Percentiles rank a stretch among this genome's conserved stretches.
Evolutionary conservation across 805 yeast genomes (phyloP).

Genomic region (Nematodospora valgi): DNA sequence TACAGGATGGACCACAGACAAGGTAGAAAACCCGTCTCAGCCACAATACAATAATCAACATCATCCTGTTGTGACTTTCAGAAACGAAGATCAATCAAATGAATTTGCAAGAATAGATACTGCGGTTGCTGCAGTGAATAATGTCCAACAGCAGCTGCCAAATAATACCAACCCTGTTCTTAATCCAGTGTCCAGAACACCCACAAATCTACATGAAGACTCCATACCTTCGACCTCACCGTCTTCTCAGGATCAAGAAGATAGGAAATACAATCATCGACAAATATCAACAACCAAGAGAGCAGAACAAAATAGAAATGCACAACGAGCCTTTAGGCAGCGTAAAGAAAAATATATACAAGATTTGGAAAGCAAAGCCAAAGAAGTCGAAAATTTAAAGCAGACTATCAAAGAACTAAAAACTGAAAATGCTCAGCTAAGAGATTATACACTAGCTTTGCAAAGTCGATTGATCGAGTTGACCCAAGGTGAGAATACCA

Average conservation of each 20-base stretch:
- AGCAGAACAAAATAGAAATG: slow-evolving; percentile 88
- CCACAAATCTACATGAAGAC: slow-evolving; percentile 4
- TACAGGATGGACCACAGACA: neutral
- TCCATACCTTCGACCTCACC: neutral
- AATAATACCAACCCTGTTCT: too few species aligned
- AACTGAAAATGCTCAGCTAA: slow-evolving; percentile 65
- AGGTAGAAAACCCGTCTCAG: neutral
- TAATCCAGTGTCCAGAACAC: too few species aligned
- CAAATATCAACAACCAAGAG: slow-evolving; percentile 67
- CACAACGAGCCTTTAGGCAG: slow-evolving; percentile 87
- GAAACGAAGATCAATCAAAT: slow-evolving; percentile 2
- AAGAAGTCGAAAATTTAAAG: slow-evolving; percentile 58
- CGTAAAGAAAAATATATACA: slow-evolving; percentile 78
- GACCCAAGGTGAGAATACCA: too few species aligned
- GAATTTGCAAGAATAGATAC: slow-evolving; percentile 23
- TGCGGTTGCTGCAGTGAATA: slow-evolving; percentile 22
- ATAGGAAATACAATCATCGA: slow-evolving; percentile 15
- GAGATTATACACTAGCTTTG: slow-evolving; percentile 68
- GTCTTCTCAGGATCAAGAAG: neutral
- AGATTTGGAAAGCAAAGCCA: slow-evolving; percentile 71
- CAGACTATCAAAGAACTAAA: slow-evolving; percentile 65
- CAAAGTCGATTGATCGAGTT: slow-evolving; percentile 68
- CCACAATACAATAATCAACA: too few species aligned
- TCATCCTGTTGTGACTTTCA: neutral
- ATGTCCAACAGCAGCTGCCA: slow-evolving; percentile 5